Evolutionary conservation across 305 asterid genomes (phyloP).

Genomic region (Fraxinus sp.): DNA sequence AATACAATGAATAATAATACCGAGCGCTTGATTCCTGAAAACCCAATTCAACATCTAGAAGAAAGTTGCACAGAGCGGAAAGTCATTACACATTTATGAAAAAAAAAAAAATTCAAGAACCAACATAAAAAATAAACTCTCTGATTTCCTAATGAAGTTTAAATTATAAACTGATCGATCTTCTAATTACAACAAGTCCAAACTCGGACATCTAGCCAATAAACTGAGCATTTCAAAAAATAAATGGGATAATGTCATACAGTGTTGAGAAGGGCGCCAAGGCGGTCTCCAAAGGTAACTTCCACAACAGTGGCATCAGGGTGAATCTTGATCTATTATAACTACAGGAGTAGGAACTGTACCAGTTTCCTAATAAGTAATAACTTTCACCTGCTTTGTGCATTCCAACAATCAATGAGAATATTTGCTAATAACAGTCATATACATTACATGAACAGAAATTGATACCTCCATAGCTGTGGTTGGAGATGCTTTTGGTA

Average conservation of each 20-base stretch:
- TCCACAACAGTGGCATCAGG: conserved; percentile 89
- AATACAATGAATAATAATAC: conserved; percentile 29
- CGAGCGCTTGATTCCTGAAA: conserved; percentile 81
- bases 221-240: not conserved
- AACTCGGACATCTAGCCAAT: conserved; percentile 3
- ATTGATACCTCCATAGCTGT: conserved; percentile 72
- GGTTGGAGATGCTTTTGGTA: conserved; percentile 58
- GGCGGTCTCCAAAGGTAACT: conserved; percentile 92
- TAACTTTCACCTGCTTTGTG: conserved; percentile 56
- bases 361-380: conserved; percentile 50
- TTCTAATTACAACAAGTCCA: no score
- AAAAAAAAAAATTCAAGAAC: not conserved
- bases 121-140: no score
- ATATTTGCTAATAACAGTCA: conserved; percentile 9
- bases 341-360: conserved; percentile 72
- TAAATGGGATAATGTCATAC: conserved; percentile 34
- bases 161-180: no score
- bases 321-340: conserved; percentile 84
- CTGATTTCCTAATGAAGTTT: no score
- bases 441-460: conserved; percentile 9
- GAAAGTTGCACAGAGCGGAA: conserved; percentile 13
- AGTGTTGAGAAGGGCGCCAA: conserved; percentile 93
- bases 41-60: conserved; percentile 26
- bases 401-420: conserved; percentile 21
- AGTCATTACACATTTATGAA: conserved; percentile 1